phyloP scores from a whole-genome alignment of 1,284 basidiomycete genomes.

The Omphalotus olearius region DNA sequence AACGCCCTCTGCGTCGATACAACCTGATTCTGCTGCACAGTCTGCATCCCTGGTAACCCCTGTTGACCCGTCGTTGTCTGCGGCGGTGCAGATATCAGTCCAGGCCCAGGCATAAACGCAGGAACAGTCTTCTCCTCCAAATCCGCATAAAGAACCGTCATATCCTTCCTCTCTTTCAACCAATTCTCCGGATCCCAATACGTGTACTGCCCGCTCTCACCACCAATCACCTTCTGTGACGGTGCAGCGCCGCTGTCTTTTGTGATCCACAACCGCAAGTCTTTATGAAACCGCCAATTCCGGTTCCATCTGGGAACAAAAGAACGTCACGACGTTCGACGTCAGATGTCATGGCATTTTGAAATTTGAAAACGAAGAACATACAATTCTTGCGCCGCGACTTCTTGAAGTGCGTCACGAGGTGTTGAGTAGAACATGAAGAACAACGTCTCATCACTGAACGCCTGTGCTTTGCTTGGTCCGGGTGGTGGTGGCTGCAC shows the following conservation, averaged over 20 bases:
- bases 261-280: conserved; percentile 92
- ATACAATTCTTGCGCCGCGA: conserved; percentile 93
- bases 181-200: conserved; percentile 91
- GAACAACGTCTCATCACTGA: conserved; percentile 97
- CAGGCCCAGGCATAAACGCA: conserved; percentile 52
- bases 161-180: conserved; percentile 83
- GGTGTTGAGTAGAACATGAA: conserved; percentile 99
- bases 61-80: conserved; percentile 19
- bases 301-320: conserved; percentile 72
- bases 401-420: conserved; percentile 90
- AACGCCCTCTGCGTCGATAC: conserved; percentile 32
- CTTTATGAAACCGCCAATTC: conserved; percentile 98
- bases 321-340: background rate
- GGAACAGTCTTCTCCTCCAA: conserved; percentile 81
- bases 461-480: conserved; percentile 81
- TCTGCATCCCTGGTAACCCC: conserved; percentile 16
- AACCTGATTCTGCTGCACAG: conserved; percentile 29
- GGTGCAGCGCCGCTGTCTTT: conserved; percentile 84
- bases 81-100: conserved; percentile 41
- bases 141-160: conserved; percentile 82
- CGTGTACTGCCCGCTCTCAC: conserved; percentile 87
- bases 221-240: conserved; percentile 84
- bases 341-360: background rate
- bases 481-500: conserved; percentile 90
- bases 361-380: conserved; percentile 40